A percentile compares a stretch with the other conserved stretches of the same genome.
phyloP scores from a whole-genome alignment of 306 rosid genomes.

The Cicer arietinum region DNA sequence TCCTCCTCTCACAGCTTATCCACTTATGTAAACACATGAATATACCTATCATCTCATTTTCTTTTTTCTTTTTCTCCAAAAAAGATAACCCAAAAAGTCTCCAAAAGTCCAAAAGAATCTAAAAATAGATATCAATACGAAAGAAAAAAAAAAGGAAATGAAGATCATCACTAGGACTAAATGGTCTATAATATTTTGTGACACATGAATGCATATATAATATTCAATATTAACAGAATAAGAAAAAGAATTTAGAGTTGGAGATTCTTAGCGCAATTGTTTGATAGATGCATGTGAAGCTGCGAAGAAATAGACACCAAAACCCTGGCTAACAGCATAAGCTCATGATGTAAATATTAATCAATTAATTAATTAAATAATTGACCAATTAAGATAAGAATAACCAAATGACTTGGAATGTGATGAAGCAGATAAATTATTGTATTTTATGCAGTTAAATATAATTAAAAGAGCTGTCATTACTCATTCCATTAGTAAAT shows the following conservation, averaged over 20 bases:
- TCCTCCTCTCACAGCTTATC: constrained; percentile 89
- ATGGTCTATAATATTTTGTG: constrained; percentile 23
- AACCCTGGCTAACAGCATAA: constrained; percentile 1
- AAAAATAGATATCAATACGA: constrained; percentile 24
- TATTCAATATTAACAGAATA: constrained; percentile 1
- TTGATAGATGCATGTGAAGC: constrained; percentile 43
- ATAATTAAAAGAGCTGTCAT: constrained; percentile 44
- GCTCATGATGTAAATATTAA: constrained; percentile 1
- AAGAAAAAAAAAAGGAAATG: constrained; percentile 43
- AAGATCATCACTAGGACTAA: constrained; percentile 34
- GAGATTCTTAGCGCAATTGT: constrained; percentile 20
- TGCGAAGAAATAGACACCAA: constrained; percentile 13
- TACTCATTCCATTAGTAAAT: constrained; percentile 40
- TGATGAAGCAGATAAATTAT: constrained; percentile 34
- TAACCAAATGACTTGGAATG: constrained; percentile 12
- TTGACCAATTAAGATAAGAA: constrained; percentile 18
- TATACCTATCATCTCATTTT: constrained; percentile 34
- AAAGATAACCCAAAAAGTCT: constrained; percentile 56
- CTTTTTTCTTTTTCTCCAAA: constrained; percentile 40
- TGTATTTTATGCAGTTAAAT: constrained; percentile 22
- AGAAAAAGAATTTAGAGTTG: constrained; percentile 7
- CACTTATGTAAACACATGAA: constrained; percentile 45
- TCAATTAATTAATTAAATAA: neutral
- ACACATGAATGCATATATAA: constrained; percentile 27
- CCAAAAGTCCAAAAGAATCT: constrained; percentile 47